These are phyloP conservation scores for Martensiomyces pterosporus DNA, from an alignment of 192 early-diverging fungal genomes.

Conservation along the genomic window DNA sequence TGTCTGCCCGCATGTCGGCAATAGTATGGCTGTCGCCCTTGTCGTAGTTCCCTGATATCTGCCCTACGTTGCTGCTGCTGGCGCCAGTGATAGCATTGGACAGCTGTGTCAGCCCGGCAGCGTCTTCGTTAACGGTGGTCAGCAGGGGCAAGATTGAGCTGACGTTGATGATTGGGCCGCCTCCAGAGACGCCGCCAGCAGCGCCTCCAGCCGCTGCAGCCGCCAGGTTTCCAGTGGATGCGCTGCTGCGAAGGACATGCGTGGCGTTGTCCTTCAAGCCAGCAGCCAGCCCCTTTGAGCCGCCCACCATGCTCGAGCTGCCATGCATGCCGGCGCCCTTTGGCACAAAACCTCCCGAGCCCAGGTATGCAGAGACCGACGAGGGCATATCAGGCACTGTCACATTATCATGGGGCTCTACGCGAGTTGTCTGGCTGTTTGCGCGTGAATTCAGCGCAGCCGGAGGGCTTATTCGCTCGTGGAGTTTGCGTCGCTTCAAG, in stretches of 20 bases:
- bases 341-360: not conserved
- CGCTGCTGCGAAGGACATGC: slow-evolving; percentile 42
- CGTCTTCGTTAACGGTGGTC: slow-evolving; percentile 15
- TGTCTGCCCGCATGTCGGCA: not conserved
- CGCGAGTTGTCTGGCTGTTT: slow-evolving; percentile 6
- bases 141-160: slow-evolving; percentile 8
- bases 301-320: too few relatives aligned
- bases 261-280: slow-evolving; percentile 48
- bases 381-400: slow-evolving; percentile 3
- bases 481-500: too few relatives aligned
- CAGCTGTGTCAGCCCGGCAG: not conserved
- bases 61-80: too few relatives aligned
- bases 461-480: too few relatives aligned
- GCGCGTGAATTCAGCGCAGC: slow-evolving; percentile 11
- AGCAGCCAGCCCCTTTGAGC: slow-evolving; percentile 38
- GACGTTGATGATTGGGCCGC: not conserved
- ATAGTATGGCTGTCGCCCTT: not conserved
- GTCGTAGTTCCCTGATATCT: too few relatives aligned
- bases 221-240: slow-evolving; percentile 44
- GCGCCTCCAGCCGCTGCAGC: slow-evolving; percentile 7
- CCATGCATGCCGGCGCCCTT: too few relatives aligned
- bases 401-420: not conserved
- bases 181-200: slow-evolving; percentile 1
- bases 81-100: too few relatives aligned
- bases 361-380: not conserved